phyloP scores from a whole-genome alignment of 2,329 filamentous ascomycete species.

The Fusarium circinatum region DNA sequence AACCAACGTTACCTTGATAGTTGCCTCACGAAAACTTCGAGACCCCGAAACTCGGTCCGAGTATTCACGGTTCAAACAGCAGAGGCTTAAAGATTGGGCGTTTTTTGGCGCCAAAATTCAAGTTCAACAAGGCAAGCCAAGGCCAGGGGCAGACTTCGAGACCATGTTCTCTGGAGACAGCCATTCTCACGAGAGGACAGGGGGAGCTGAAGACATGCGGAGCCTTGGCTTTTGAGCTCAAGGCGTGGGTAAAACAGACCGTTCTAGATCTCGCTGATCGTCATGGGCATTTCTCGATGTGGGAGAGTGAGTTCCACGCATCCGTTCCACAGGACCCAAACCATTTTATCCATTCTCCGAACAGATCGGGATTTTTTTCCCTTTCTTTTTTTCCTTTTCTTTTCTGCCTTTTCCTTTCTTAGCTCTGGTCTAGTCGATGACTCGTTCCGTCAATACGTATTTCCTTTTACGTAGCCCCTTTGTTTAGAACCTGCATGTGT shows the following conservation, averaged over 20 bases:
- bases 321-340: constrained; percentile 26
- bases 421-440: not conserved
- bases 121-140: constrained; percentile 22
- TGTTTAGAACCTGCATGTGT: constrained; percentile 4
- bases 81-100: not conserved
- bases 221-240: constrained; percentile 8
- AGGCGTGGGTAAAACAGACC: constrained; percentile 31
- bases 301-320: constrained; percentile 37
- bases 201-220: constrained; percentile 23
- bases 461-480: constrained; percentile 6
- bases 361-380: constrained; percentile 32
- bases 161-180: constrained; percentile 30
- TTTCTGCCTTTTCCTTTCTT: not conserved
- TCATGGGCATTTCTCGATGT: constrained; percentile 41
- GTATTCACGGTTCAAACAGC: not conserved
- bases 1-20: not conserved
- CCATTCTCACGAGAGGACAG: constrained; percentile 12
- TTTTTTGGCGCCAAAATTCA: constrained; percentile 15
- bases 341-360: constrained; percentile 29
- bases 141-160: constrained; percentile 25
- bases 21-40: not conserved
- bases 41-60: not conserved
- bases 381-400: not conserved
- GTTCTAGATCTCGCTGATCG: constrained; percentile 43
- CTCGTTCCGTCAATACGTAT: not conserved